Conservation (phyloP, 1,139 yeast genomes). For the Pichia sp. region DNA sequence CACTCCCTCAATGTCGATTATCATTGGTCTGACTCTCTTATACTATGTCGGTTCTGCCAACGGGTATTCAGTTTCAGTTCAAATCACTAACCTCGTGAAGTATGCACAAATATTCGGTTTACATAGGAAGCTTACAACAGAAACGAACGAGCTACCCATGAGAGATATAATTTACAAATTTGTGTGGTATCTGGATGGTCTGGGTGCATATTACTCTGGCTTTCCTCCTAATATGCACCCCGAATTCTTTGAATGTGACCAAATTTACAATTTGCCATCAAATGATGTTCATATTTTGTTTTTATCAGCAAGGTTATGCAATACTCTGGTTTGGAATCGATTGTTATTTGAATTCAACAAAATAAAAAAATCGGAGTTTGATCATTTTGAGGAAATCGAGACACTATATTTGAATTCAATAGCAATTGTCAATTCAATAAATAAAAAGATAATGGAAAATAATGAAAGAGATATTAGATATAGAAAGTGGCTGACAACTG, state of each 20-base stretch:
- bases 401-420: conserved; percentile 11
- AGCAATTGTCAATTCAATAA: conserved; percentile 16
- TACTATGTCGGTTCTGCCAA: conserved; percentile 25
- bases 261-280: conserved; percentile 16
- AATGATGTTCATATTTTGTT: conserved; percentile 18
- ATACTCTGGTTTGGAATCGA: conserved; percentile 19
- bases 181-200: conserved; percentile 23
- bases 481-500: conserved; percentile 20
- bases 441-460: conserved; percentile 11
- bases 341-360: conserved; percentile 23
- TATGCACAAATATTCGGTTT: conserved; percentile 23
- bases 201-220: conserved; percentile 24
- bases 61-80: conserved; percentile 16
- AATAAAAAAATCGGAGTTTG: conserved; percentile 15
- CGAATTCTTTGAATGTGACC: conserved; percentile 20
- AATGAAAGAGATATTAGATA: conserved; percentile 8
- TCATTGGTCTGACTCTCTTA: conserved; percentile 20
- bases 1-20: conserved; percentile 23
- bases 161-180: conserved; percentile 23
- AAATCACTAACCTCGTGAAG: conserved; percentile 17
- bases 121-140: conserved; percentile 18
- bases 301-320: conserved; percentile 21
- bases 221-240: conserved; percentile 22
- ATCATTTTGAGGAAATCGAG: conserved; percentile 13
- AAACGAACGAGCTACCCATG: conserved; percentile 14